Evolutionary conservation across 306 rosid species (phyloP).

Genomic region (Crotalaria pallida): DNA sequence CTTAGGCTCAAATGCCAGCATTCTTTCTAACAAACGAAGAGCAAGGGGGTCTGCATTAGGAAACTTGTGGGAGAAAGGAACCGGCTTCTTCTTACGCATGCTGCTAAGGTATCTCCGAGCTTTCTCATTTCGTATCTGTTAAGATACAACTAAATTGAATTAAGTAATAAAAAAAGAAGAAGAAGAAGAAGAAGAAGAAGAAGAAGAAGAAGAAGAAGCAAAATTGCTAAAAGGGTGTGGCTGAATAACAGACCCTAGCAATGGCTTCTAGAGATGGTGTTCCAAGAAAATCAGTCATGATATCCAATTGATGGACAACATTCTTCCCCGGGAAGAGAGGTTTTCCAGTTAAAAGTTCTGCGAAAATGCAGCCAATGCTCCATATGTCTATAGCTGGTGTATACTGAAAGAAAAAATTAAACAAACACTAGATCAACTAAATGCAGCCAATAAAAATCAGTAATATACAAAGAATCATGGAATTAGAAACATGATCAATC

Average conservation of each 20-base stretch:
- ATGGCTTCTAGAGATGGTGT: conserved; percentile 75
- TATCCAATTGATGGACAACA: conserved; percentile 83
- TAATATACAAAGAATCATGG: not conserved
- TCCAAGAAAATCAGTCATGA: conserved; percentile 86
- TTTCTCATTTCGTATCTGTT: conserved; percentile 76
- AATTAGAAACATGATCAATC: not conserved
- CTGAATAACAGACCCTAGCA: conserved; percentile 59
- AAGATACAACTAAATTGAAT: conserved; percentile 3
- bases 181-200: too few species aligned
- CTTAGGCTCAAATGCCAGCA: conserved; percentile 96
- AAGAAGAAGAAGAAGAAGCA: too few species aligned
- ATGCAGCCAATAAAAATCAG: not conserved
- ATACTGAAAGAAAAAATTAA: conserved; percentile 47
- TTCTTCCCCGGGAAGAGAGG: conserved; percentile 95
- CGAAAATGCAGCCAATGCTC: conserved; percentile 99
- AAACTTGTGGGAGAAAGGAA: conserved; percentile 76
- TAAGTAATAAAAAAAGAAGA: conserved; percentile 11
- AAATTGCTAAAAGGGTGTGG: not conserved
- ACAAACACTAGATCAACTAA: not conserved
- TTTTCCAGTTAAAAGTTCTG: conserved; percentile 96
- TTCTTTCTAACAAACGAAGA: conserved; percentile 85
- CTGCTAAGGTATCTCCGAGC: conserved; percentile 87
- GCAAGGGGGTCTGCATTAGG: conserved; percentile 97
- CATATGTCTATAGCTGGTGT: conserved; percentile 99
- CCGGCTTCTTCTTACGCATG: conserved; percentile 77